phyloP scores from a whole-genome alignment of 169 alveolate genomes.

The Babesia microti region DNA sequence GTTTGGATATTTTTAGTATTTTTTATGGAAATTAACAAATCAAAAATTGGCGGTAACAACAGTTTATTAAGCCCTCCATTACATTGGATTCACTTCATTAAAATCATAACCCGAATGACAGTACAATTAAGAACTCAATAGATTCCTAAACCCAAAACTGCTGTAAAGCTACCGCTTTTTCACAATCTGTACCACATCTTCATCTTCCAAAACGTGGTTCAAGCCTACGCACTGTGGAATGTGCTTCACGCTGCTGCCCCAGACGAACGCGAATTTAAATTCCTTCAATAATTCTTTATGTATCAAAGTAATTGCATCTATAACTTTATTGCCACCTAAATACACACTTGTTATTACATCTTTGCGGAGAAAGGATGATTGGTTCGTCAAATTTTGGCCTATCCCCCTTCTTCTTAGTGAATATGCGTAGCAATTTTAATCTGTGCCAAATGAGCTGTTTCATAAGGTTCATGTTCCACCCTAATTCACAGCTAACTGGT shows the following conservation, averaged over 20 bases:
- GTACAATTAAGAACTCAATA: too few species aligned
- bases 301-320: slow-evolving; percentile 47
- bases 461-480: slow-evolving; percentile 48
- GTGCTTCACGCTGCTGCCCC: slow-evolving; percentile 94
- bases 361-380: slow-evolving; percentile 72
- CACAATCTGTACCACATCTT: slow-evolving; percentile 65
- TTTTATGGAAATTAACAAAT: too few species aligned
- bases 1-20: too few species aligned
- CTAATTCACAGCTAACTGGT: slow-evolving; percentile 69
- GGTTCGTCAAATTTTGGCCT: slow-evolving; percentile 90
- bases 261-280: slow-evolving; percentile 87
- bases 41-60: too few species aligned
- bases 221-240: slow-evolving; percentile 89
- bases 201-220: slow-evolving; percentile 63
- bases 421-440: slow-evolving; percentile 59
- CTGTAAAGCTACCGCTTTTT: slow-evolving; percentile 36
- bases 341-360: slow-evolving; percentile 33
- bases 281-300: slow-evolving; percentile 65
- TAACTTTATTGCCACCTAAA: slow-evolving; percentile 42
- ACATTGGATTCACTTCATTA: too few species aligned
- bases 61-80: too few species aligned
- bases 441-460: slow-evolving; percentile 49
- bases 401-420: slow-evolving; percentile 93
- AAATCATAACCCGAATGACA: too few species aligned
- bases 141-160: too few species aligned